These are phyloP conservation scores for Colletotrichum gloeosporioides DNA, from an alignment of 2,329 filamentous ascomycete genomes.

Conservation along the genomic window DNA sequence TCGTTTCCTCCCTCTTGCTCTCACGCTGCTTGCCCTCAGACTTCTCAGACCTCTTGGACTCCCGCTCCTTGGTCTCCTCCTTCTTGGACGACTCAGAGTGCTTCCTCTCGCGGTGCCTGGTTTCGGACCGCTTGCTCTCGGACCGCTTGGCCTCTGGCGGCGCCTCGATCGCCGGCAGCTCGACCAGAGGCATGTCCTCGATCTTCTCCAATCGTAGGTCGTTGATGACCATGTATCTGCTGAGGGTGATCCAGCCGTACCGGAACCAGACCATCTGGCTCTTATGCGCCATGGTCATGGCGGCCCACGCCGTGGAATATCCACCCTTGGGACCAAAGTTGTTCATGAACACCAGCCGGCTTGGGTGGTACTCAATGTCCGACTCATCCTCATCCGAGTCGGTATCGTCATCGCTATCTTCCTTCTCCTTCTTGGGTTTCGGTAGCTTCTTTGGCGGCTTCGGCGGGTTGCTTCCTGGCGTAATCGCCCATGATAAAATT, in stretches of 20 bases:
- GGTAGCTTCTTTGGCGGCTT: background rate
- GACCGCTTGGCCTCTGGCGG: background rate
- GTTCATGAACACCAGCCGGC: constrained; percentile 74
- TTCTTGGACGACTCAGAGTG: background rate
- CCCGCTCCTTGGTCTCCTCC: background rate
- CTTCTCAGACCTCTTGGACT: background rate
- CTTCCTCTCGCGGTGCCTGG: background rate
- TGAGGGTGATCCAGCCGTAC: constrained; percentile 91
- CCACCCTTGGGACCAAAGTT: constrained; percentile 64
- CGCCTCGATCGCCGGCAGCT: background rate
- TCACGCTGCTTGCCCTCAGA: background rate
- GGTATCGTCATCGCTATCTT: constrained; percentile 16
- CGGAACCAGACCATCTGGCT: constrained; percentile 99
- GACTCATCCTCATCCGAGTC: constrained; percentile 29
- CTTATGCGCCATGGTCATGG: constrained; percentile 89
- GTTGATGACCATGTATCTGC: constrained; percentile 95
- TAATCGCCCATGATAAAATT: constrained; percentile 60
- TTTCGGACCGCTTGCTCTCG: background rate
- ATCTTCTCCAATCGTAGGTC: constrained; percentile 69
- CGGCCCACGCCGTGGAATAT: constrained; percentile 70
- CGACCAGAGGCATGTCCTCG: background rate
- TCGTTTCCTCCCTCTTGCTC: background rate
- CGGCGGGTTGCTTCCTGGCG: constrained; percentile 28
- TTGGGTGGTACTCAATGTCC: constrained; percentile 53
- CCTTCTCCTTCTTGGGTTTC: constrained; percentile 20